phyloP scores from a whole-genome alignment of 768 basidiomycete species.

The Fibroporia radiculosa region DNA sequence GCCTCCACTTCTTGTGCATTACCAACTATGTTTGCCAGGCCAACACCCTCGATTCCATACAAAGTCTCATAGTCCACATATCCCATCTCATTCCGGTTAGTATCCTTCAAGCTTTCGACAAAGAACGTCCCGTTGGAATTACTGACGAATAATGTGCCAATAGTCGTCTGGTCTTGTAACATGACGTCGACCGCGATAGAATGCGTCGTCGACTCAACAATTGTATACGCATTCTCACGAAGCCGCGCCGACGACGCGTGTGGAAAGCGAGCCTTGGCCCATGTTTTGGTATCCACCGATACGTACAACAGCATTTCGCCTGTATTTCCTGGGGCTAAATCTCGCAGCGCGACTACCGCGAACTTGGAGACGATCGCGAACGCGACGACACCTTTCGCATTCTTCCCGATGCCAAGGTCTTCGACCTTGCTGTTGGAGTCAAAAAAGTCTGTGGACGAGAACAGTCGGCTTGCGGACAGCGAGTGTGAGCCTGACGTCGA shows the following conservation, averaged over 20 bases:
- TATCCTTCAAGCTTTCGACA: conserved; percentile 83
- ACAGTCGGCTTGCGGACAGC: conserved; percentile 64
- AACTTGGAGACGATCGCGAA: conserved; percentile 92
- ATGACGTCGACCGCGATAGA: conserved; percentile 94
- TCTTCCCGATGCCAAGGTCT: conserved; percentile 79
- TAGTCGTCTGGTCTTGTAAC: conserved; percentile 47
- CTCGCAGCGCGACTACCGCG: conserved; percentile 84
- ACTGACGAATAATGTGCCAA: conserved; percentile 92
- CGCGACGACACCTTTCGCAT: conserved; percentile 83
- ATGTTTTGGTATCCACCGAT: conserved; percentile 70
- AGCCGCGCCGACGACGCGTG: conserved; percentile 75
- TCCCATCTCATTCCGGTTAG: conserved; percentile 82
- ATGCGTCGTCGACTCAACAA: conserved; percentile 90
- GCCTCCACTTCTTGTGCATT: conserved; percentile 83
- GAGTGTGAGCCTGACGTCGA: conserved; percentile 34
- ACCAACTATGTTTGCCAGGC: conserved; percentile 78
- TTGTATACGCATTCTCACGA: conserved; percentile 90
- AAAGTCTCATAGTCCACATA: conserved; percentile 92
- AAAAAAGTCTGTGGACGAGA: conserved; percentile 84
- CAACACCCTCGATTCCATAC: conserved; percentile 84
- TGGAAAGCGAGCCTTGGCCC: conserved; percentile 90
- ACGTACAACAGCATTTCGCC: conserved; percentile 86
- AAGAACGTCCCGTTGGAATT: conserved; percentile 97
- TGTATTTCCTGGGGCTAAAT: conserved; percentile 41
- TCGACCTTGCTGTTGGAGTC: conserved; percentile 53